phyloP scores from a whole-genome alignment of 176 grass and related monocot genomes.

The Ensete glaucum region DNA sequence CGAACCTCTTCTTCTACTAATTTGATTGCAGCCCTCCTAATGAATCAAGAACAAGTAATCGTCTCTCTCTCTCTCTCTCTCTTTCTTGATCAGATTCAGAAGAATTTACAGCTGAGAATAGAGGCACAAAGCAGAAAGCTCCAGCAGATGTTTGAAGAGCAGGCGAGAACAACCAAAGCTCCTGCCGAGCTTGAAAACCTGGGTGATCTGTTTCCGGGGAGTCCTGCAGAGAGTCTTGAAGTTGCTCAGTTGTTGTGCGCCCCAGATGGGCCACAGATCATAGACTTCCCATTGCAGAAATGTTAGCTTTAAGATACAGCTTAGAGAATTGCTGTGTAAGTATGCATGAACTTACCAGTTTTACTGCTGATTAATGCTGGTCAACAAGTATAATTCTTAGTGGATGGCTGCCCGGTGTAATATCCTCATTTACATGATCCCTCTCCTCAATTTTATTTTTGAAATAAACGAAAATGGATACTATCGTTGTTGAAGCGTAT shows the following conservation, averaged over 20 bases:
- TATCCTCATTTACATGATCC: too few relatives aligned
- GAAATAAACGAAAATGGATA: too few relatives aligned
- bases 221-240: neutral
- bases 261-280: neutral
- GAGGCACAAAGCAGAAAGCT: conserved; percentile 75
- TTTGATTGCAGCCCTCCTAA: neutral
- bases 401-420: too few relatives aligned
- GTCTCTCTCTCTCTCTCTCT: neutral
- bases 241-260: neutral
- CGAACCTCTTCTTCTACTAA: neutral
- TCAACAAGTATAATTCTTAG: too few relatives aligned
- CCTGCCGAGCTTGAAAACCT: conserved; percentile 16
- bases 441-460: too few relatives aligned
- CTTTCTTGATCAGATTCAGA: conserved; percentile 36
- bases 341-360: too few relatives aligned
- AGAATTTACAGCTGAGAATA: conserved; percentile 67
- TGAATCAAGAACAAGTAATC: neutral
- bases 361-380: too few relatives aligned
- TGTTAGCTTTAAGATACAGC: too few relatives aligned
- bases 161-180: conserved; percentile 46
- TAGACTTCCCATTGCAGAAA: neutral
- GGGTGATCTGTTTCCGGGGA: neutral
- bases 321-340: too few relatives aligned
- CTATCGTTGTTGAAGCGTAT: too few relatives aligned
- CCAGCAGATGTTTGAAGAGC: conserved; percentile 72